These are phyloP conservation scores for Abrus precatorius DNA, from an alignment of 306 rosid genomes.

Conservation along the genomic window DNA sequence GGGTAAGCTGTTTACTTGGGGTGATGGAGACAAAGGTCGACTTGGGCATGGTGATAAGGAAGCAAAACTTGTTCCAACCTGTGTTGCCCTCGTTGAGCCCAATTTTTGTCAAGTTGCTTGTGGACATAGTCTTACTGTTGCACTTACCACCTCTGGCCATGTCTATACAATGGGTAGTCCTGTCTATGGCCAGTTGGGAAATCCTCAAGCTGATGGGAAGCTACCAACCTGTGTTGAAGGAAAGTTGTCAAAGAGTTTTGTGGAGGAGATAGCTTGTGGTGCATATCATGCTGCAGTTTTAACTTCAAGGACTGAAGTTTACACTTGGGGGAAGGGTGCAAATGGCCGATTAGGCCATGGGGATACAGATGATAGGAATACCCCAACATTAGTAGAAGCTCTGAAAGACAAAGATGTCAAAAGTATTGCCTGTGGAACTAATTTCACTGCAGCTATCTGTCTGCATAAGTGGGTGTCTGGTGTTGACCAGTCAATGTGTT, in stretches of 20 bases:
- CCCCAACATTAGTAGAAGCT: slow-evolving; percentile 89
- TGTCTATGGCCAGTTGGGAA: slow-evolving; percentile 96
- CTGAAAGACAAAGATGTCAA: slow-evolving; percentile 95
- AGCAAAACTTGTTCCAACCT: slow-evolving; percentile 96
- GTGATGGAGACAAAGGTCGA: slow-evolving; percentile 99
- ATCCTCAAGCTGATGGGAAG: slow-evolving; percentile 92
- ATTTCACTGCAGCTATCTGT: slow-evolving; percentile 95
- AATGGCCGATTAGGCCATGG: slow-evolving; percentile 99
- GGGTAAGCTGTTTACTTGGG: slow-evolving; percentile 98
- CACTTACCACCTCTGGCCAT: slow-evolving; percentile 88
- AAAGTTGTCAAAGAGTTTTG: slow-evolving; percentile 83
- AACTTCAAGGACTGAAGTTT: slow-evolving; percentile 96
- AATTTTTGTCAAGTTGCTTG: slow-evolving; percentile 94
- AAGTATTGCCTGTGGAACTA: slow-evolving; percentile 94
- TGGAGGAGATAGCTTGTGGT: slow-evolving; percentile 99
- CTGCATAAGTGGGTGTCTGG: slow-evolving; percentile 99
- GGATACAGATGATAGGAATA: slow-evolving; percentile 80
- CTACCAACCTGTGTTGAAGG: slow-evolving; percentile 85
- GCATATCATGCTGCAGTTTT: slow-evolving; percentile 97
- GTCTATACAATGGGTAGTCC: slow-evolving; percentile 98
- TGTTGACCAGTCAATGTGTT: slow-evolving; percentile 98
- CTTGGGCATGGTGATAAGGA: slow-evolving; percentile 99
- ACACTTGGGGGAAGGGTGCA: slow-evolving; percentile 99
- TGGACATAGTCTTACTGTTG: slow-evolving; percentile 96
- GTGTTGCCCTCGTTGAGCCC: slow-evolving; percentile 95